Evolutionary conservation across 78 protist species (phyloP).

Genomic region (Dictyostelium citrinum): DNA sequence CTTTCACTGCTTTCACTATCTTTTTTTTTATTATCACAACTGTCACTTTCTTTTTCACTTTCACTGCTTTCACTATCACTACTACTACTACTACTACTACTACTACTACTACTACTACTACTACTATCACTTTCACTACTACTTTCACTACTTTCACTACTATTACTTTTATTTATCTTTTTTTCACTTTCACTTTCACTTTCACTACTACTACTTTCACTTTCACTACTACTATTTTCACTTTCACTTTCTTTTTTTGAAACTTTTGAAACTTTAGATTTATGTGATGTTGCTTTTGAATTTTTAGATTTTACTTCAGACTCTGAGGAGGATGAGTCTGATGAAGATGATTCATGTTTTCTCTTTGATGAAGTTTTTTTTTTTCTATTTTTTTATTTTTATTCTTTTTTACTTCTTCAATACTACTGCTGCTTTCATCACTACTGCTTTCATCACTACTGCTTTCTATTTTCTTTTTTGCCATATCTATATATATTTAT

Average conservation of each 20-base stretch:
- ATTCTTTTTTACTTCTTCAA: background rate
- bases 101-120: background rate
- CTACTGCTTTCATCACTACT: background rate
- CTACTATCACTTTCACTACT: background rate
- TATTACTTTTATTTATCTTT: background rate
- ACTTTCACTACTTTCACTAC: too few species aligned
- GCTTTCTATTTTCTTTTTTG: conserved; percentile 1
- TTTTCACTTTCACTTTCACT: background rate
- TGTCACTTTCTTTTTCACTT: background rate
- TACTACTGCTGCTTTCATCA: background rate
- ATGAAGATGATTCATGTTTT: background rate
- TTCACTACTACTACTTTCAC: background rate
- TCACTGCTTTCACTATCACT: background rate
- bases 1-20: background rate
- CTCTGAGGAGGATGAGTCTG: background rate
- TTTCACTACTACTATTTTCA: background rate
- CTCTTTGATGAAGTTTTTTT: background rate
- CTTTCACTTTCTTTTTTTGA: conserved; percentile 1
- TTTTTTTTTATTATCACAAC: too few species aligned
- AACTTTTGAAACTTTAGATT: background rate
- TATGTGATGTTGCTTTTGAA: background rate
- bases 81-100: too few species aligned
- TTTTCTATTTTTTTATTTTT: background rate
- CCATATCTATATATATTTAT: background rate
- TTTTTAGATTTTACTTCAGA: background rate